Conservation (phyloP, 2,329 filamentous ascomycete genomes). For the Clonostachys byssicola region DNA sequence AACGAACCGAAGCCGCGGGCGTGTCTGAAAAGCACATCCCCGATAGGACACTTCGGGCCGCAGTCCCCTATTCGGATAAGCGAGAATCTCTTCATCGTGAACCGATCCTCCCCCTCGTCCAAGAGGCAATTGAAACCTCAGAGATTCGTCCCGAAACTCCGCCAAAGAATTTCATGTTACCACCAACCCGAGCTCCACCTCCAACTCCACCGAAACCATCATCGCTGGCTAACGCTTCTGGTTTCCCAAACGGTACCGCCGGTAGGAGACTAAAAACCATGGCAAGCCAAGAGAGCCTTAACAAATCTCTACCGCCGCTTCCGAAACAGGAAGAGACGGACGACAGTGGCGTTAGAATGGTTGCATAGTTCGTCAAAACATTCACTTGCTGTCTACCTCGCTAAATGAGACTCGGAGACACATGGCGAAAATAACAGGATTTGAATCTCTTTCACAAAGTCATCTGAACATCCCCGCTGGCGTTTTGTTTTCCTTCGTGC, state of each 20-base stretch:
- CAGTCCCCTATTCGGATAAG: conserved; percentile 28
- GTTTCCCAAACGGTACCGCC: too few species aligned
- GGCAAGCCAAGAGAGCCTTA: conserved; percentile 51
- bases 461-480: neutral
- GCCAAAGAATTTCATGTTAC: conserved; percentile 28
- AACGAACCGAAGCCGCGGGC: conserved; percentile 23
- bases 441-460: neutral
- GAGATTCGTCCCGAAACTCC: conserved; percentile 33
- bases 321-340: conserved; percentile 28
- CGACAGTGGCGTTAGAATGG: conserved; percentile 19
- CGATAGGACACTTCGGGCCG: conserved; percentile 51
- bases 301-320: conserved; percentile 56
- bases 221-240: too few species aligned
- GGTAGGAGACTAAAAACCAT: conserved; percentile 10
- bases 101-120: conserved; percentile 72
- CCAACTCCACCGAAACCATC: conserved; percentile 24
- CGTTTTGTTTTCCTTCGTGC: neutral
- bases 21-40: conserved; percentile 47
- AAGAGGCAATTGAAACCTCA: conserved; percentile 76
- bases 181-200: conserved; percentile 37
- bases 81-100: conserved; percentile 54
- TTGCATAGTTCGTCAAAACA: conserved; percentile 16
- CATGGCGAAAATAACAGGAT: conserved; percentile 1
- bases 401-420: neutral
- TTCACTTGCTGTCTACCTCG: neutral